These are phyloP conservation scores for Hygrocybe coccinea DNA, from an alignment of 768 basidiomycete species.

Conservation along the genomic window DNA sequence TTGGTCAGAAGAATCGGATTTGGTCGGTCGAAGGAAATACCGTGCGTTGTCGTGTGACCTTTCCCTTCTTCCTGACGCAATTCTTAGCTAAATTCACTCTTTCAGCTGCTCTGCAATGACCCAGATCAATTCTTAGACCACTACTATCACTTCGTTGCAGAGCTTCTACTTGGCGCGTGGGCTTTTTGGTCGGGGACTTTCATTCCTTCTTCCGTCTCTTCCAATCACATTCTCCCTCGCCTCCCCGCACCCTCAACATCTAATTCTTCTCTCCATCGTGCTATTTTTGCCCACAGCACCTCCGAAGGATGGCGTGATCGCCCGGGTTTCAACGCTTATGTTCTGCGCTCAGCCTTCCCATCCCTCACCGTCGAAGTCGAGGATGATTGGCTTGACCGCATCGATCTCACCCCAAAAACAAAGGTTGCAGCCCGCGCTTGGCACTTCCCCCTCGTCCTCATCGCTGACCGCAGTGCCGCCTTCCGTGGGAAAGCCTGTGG, in stretches of 20 bases:
- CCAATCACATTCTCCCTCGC: constrained; percentile 30
- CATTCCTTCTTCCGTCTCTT: constrained; percentile 4
- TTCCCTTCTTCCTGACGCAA: not conserved
- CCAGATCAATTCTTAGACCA: constrained; percentile 75
- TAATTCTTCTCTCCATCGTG: constrained; percentile 45
- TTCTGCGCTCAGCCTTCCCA: constrained; percentile 71
- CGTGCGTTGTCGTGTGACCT: constrained; percentile 37
- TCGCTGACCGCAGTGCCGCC: constrained; percentile 73
- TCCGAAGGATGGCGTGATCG: constrained; percentile 67
- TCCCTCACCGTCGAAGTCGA: constrained; percentile 61
- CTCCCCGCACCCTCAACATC: constrained; percentile 3
- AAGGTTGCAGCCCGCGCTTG: constrained; percentile 42
- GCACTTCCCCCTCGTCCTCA: constrained; percentile 64
- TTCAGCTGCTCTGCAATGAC: constrained; percentile 59
- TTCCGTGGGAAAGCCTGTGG: constrained; percentile 65
- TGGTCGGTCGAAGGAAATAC: constrained; percentile 71
- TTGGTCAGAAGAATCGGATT: constrained; percentile 43
- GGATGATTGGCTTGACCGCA: constrained; percentile 69
- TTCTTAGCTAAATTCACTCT: constrained; percentile 1
- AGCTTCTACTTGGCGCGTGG: constrained; percentile 72
- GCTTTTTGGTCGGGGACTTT: constrained; percentile 65
- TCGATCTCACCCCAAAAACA: constrained; percentile 25
- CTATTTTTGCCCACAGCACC: constrained; percentile 63
- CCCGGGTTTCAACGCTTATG: constrained; percentile 73
- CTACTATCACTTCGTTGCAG: constrained; percentile 85